A percentile compares a stretch with the other conserved stretches of the same genome.
phyloP scores from a whole-genome alignment of 306 rosid species.

The Glycine soja region DNA sequence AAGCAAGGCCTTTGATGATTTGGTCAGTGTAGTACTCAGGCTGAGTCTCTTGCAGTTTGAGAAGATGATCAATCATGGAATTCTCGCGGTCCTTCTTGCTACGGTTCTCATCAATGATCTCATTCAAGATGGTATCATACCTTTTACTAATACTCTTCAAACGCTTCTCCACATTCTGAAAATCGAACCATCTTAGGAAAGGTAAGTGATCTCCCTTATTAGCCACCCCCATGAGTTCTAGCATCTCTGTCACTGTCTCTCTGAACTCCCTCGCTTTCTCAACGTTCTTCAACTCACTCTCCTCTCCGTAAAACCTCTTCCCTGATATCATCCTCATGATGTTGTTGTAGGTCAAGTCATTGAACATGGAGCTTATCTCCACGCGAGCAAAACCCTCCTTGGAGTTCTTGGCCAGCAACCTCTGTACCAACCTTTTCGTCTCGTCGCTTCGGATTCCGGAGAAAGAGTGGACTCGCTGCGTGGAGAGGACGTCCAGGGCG shows the following conservation, averaged over 20 bases:
- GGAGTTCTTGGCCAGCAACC: not conserved
- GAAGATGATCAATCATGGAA: not conserved
- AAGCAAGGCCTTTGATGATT: not conserved
- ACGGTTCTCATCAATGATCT: not conserved
- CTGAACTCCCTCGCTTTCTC: not conserved
- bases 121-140: not conserved
- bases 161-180: not conserved
- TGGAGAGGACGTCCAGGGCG: not conserved
- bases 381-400: not conserved
- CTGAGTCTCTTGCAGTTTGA: not conserved
- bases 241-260: not conserved
- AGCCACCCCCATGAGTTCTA: not conserved
- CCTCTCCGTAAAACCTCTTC: not conserved
- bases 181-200: not conserved
- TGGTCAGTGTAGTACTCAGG: not conserved
- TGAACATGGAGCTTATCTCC: not conserved
- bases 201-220: not conserved
- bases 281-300: not conserved
- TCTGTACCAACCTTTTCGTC: not conserved
- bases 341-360: not conserved
- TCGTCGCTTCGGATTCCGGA: slow-evolving; percentile 16
- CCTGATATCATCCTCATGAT: not conserved
- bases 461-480: slow-evolving; percentile 3
- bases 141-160: not conserved
- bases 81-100: not conserved